phyloP scores from a whole-genome alignment of 257 asterid species.

The Primulina tabacum region DNA sequence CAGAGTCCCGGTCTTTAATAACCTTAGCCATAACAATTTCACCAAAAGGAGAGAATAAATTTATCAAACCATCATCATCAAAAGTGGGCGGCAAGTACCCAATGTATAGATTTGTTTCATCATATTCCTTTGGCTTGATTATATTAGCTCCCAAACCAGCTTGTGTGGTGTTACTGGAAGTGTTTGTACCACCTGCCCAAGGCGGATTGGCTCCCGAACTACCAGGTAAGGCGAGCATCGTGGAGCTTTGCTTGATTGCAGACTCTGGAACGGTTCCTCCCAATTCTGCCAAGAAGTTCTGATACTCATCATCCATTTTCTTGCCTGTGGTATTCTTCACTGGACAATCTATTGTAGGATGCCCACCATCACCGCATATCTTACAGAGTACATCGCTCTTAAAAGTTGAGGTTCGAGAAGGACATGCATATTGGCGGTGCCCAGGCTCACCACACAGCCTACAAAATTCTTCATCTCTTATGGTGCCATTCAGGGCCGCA shows the following conservation, averaged over 20 bases:
- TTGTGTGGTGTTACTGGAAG: slow-evolving; percentile 40
- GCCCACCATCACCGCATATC: slow-evolving; percentile 98
- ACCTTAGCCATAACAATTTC: slow-evolving; percentile 97
- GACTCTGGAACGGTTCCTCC: slow-evolving; percentile 89
- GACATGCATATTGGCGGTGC: slow-evolving; percentile 90
- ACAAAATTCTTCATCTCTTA: slow-evolving; percentile 91
- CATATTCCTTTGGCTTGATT: slow-evolving; percentile 80
- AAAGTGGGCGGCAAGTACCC: slow-evolving; percentile 90
- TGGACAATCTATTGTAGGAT: slow-evolving; percentile 91
- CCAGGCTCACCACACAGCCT: slow-evolving; percentile 96
- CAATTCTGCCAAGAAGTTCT: slow-evolving; percentile 83
- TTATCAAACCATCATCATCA: slow-evolving; percentile 83
- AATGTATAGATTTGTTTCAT: slow-evolving; percentile 80
- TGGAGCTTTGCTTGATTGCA: slow-evolving; percentile 42
- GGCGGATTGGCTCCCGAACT: slow-evolving; percentile 70
- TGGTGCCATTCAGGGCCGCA: slow-evolving; percentile 94
- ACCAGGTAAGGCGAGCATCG: slow-evolving; percentile 70
- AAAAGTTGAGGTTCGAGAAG: slow-evolving; percentile 76
- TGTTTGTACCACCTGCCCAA: slow-evolving; percentile 57
- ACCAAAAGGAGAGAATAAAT: slow-evolving; percentile 77
- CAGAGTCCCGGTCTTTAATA: slow-evolving; percentile 73
- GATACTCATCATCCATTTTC: slow-evolving; percentile 99
- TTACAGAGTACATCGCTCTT: slow-evolving; percentile 91
- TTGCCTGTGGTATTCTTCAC: slow-evolving; percentile 90
- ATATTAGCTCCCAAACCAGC: slow-evolving; percentile 52